Evolutionary conservation across 2,329 filamentous ascomycete species (phyloP), one percentile per base, ranked within the genome.

Genomic region (Xylariaceae sp.): DNA sequence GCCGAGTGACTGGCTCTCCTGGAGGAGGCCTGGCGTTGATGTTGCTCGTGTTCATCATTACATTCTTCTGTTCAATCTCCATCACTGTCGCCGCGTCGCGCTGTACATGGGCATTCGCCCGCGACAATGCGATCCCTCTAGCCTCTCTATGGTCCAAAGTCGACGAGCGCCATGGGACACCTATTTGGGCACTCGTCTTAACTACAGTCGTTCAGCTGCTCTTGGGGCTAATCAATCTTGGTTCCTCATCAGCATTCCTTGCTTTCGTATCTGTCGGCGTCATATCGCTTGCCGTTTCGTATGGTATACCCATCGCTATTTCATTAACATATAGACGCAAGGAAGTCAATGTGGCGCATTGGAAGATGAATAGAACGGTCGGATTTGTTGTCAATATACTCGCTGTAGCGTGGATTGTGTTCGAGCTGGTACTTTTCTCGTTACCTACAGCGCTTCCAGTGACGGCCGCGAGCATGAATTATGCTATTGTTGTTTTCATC

Each of bases 71-170:
- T 64, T 82, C 81, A 44, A 82, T 87, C 35, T 84, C 83, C 18
- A 86, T 87, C 67, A 86, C 85, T 3, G 86, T 87, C 9, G 83
- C 86, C 4, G 80, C 85, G 0, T 87, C 84, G 30, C 81, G 86
- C 30, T 86, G 84, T 67, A 86, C 83, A 1, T 83, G 86, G 74
- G 85, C 84, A 6, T 86, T 88, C 59, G 82, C 82, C 29, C 77
- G 82, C 55, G 81, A 85, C 61, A 77, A 77, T 33, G 81, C 80
- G 36, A 80, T 84, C 39, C 82, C 82, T 2, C 70, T 80, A 6
- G 77, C 77, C 4, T 60, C 66, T 3, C 50, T 74, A n/a, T 83
- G 80, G 77, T 76, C 76, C 45, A 69, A 70, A n/a, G 74, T 84
- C 53, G 79, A 83, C 67, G 62, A 69, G 24, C 76, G 75, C 42